These are phyloP conservation scores for Crithidia brevicula DNA, from an alignment of 208 protist genomes.

Conservation along the genomic window DNA sequence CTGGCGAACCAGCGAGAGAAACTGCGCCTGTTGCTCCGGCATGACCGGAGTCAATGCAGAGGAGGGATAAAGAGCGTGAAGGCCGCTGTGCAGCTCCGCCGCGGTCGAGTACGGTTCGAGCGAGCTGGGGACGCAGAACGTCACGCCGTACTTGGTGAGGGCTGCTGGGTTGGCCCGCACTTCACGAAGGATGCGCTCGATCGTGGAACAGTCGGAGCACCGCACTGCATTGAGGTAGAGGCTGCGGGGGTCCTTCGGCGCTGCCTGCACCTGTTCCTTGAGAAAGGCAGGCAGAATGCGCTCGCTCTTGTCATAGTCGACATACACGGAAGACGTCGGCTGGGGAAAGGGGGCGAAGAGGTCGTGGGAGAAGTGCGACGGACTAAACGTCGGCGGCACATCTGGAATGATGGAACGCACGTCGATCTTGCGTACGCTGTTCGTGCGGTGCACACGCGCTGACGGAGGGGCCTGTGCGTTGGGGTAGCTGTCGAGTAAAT, in stretches of 20 bases:
- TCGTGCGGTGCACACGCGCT: conserved; percentile 57
- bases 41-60: conserved; percentile 22
- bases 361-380: conserved; percentile 75
- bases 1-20: conserved; percentile 40
- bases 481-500: conserved; percentile 49
- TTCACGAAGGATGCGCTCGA: conserved; percentile 51
- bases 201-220: conserved; percentile 44
- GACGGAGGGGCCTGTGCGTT: conserved; percentile 11
- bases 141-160: conserved; percentile 63
- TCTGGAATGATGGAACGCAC: conserved; percentile 34
- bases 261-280: conserved; percentile 32
- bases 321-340: conserved; percentile 57
- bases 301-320: conserved; percentile 74
- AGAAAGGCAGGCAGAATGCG: conserved; percentile 67
- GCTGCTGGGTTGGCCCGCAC: conserved; percentile 45
- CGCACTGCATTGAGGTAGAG: conserved; percentile 49
- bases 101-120: conserved; percentile 38
- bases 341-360: conserved; percentile 76
- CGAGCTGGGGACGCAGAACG: conserved; percentile 63
- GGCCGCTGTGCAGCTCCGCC: conserved; percentile 37
- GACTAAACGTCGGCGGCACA: conserved; percentile 71
- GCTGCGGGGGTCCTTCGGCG: conserved; percentile 12
- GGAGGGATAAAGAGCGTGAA: conserved; percentile 46
- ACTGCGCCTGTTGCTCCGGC: conserved; percentile 19
- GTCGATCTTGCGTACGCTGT: conserved; percentile 69